Conservation (phyloP, 495 filamentous ascomycete genomes). For the Podospora bellae-mahoneyi region DNA sequence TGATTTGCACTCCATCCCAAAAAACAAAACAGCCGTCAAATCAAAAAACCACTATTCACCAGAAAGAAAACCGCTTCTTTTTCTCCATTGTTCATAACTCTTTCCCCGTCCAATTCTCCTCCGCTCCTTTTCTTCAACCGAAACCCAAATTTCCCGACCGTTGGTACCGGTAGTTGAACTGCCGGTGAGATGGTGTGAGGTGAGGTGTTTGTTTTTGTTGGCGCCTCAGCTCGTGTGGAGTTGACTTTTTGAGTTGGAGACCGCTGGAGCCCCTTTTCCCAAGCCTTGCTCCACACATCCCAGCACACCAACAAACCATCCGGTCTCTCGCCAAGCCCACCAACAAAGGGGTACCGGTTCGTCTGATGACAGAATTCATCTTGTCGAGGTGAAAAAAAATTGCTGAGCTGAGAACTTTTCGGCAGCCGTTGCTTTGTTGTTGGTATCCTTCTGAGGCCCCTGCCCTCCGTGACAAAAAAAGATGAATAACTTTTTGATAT, state of each 20-base stretch:
- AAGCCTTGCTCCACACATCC: neutral
- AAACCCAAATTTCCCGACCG: neutral
- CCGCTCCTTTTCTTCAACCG: neutral
- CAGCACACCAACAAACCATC: neutral
- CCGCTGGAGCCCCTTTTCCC: neutral
- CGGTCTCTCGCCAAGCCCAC: neutral
- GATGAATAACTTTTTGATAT: conserved; percentile 10
- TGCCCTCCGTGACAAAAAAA: neutral
- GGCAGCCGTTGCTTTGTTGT: neutral
- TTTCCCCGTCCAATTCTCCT: neutral
- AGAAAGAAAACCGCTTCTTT: neutral
- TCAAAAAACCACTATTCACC: neutral
- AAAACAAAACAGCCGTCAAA: neutral
- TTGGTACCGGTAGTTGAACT: neutral
- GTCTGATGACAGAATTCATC: neutral
- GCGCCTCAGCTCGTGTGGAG: neutral
- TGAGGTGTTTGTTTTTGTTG: neutral
- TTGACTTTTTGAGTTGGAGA: neutral
- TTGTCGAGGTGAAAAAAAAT: neutral
- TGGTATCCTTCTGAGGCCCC: neutral
- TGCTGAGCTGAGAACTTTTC: neutral
- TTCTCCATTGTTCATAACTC: neutral
- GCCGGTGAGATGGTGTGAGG: neutral
- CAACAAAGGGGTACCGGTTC: neutral
- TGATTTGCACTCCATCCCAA: conserved; percentile 8